Evolutionary conservation across 441 rosid species (phyloP).

Genomic region (Biscutella laevigata): DNA sequence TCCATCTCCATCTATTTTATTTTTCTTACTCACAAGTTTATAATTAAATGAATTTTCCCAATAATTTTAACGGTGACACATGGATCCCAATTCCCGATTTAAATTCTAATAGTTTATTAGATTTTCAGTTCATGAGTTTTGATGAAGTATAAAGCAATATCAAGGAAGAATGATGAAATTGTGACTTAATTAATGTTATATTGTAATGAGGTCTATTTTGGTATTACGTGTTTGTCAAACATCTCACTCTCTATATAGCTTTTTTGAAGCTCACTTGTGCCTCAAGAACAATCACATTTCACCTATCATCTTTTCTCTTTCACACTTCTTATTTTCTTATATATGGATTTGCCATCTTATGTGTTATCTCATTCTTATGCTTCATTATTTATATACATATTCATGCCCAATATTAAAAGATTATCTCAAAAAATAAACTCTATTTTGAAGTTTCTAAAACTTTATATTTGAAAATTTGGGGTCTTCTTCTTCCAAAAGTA

Average conservation of each 20-base stretch:
- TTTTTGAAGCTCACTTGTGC: constrained; percentile 19
- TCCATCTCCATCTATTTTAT: constrained; percentile 23
- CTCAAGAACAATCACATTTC: constrained; percentile 37
- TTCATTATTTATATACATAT: background rate
- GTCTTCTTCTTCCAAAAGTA: no score
- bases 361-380: background rate
- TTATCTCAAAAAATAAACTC: no score
- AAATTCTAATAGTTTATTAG: constrained; percentile 18
- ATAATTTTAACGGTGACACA: constrained; percentile 22
- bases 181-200: constrained; percentile 24
- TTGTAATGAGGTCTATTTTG: constrained; percentile 38
- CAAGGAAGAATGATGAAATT: constrained; percentile 26
- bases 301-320: constrained; percentile 45
- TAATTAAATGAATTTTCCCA: constrained; percentile 5
- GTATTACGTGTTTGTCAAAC: constrained; percentile 49
- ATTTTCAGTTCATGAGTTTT: constrained; percentile 18
- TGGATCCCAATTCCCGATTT: constrained; percentile 20
- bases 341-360: background rate
- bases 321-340: constrained; percentile 27
- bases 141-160: constrained; percentile 26
- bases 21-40: background rate
- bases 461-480: no score
- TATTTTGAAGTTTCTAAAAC: no score
- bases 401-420: background rate
- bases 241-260: constrained; percentile 32